Percentiles rank a stretch among this genome's conserved stretches.
Evolutionary conservation across 2,329 filamentous ascomycete genomes (phyloP).

Genomic region (Apiospora saccharicola): DNA sequence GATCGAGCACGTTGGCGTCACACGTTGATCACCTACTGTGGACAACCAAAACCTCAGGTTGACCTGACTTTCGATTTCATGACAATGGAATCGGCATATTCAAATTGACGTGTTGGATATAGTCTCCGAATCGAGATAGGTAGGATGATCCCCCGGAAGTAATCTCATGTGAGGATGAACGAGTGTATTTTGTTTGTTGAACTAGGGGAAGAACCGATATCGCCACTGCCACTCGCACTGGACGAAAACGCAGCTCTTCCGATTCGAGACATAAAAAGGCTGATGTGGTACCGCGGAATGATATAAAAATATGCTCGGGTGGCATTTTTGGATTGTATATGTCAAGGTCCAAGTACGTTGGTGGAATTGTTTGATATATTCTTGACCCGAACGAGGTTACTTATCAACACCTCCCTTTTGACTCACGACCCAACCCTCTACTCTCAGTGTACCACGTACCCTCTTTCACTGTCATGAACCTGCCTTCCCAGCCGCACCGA

Average conservation of each 20-base stretch:
- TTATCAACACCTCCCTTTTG: background rate
- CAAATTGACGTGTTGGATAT: background rate
- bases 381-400: background rate
- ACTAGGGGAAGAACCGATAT: background rate
- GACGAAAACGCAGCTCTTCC: background rate
- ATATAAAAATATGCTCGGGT: background rate
- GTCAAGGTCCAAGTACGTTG: background rate
- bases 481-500: slow-evolving; percentile 52
- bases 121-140: background rate
- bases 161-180: background rate
- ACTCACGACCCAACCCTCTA: background rate
- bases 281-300: no score
- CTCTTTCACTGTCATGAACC: slow-evolving; percentile 18
- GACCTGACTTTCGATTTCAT: background rate
- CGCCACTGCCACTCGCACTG: no score
- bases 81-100: background rate
- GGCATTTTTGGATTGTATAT: background rate
- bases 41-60: background rate
- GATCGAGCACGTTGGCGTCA: background rate
- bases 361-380: background rate
- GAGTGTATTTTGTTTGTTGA: background rate
- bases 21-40: background rate
- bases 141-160: background rate
- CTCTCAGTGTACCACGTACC: background rate
- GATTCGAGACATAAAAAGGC: background rate